Evolutionary conservation across 2,329 filamentous ascomycete genomes (phyloP).

Genomic region (Exophiala dermatitidis): DNA sequence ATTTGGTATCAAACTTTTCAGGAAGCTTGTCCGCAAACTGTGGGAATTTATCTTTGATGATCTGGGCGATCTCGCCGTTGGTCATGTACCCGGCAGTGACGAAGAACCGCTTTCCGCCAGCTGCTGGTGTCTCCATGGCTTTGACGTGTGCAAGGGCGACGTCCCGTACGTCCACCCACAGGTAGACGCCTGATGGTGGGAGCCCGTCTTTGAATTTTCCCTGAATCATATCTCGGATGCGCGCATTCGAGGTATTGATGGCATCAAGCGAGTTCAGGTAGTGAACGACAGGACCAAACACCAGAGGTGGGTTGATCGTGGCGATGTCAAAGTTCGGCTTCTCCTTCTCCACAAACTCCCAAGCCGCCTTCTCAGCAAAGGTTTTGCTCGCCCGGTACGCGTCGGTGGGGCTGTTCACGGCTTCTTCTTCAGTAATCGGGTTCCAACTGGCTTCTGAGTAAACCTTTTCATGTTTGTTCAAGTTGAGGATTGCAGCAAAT

Average conservation of each 20-base stretch:
- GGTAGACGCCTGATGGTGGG: conserved; percentile 46
- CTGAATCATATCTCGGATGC: conserved; percentile 46
- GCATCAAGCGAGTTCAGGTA: conserved; percentile 56
- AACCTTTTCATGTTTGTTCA: conserved; percentile 31
- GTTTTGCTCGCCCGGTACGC: conserved; percentile 52
- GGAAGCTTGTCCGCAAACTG: conserved; percentile 39
- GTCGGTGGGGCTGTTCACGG: conserved; percentile 30
- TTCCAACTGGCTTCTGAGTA: conserved; percentile 40
- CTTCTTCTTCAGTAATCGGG: conserved; percentile 38
- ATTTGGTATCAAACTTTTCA: conserved; percentile 48
- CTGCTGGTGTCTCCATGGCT: conserved; percentile 41
- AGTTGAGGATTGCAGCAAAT: conserved; percentile 58
- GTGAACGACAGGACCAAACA: conserved; percentile 58
- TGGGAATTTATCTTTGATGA: conserved; percentile 38
- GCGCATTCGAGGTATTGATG: conserved; percentile 67
- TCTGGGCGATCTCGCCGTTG: conserved; percentile 39
- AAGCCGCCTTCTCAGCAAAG: conserved; percentile 59
- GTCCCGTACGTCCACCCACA: conserved; percentile 51
- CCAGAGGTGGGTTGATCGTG: conserved; percentile 56
- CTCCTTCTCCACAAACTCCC: conserved; percentile 54
- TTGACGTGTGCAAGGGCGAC: conserved; percentile 43
- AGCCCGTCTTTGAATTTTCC: conserved; percentile 22
- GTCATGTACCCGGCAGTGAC: conserved; percentile 36
- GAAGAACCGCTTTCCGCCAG: conserved; percentile 43
- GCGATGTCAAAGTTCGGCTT: conserved; percentile 54